phyloP scores from a whole-genome alignment of 169 alveolate species.

The Theileria sp. region DNA sequence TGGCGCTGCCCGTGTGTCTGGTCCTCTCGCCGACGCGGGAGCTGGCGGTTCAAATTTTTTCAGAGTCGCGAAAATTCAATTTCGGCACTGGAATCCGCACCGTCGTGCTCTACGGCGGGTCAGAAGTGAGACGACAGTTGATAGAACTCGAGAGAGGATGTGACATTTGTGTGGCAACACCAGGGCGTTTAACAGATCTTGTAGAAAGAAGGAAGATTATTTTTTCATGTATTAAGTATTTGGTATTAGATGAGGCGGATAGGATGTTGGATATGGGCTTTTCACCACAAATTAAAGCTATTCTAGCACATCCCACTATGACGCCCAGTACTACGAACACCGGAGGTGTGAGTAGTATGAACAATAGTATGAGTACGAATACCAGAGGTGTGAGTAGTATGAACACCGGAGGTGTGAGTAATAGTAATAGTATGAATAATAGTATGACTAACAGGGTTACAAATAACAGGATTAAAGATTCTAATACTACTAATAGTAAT shows the following conservation, averaged over 20 bases:
- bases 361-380: constrained; percentile 21
- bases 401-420: no score
- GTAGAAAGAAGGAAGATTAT: constrained; percentile 78
- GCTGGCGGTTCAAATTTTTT: constrained; percentile 79
- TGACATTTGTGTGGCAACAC: constrained; percentile 94
- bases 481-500: no score
- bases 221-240: constrained; percentile 77
- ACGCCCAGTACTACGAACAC: constrained; percentile 36
- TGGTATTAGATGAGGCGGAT: constrained; percentile 94
- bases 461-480: no score
- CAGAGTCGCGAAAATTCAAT: constrained; percentile 88
- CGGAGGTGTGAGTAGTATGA: constrained; percentile 23
- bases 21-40: constrained; percentile 72
- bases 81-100: constrained; percentile 90
- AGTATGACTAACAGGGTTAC: no score
- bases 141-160: constrained; percentile 90
- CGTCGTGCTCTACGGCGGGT: constrained; percentile 90
- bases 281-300: constrained; percentile 86
- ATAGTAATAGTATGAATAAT: background rate
- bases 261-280: constrained; percentile 94
- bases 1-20: constrained; percentile 73
- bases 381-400: constrained; percentile 31
- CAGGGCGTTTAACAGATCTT: constrained; percentile 93
- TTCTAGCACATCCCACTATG: constrained; percentile 81
- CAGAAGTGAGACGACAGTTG: constrained; percentile 84